phyloP scores from a whole-genome alignment of 2,329 filamentous ascomycete genomes.

The Monosporascus sp. region DNA sequence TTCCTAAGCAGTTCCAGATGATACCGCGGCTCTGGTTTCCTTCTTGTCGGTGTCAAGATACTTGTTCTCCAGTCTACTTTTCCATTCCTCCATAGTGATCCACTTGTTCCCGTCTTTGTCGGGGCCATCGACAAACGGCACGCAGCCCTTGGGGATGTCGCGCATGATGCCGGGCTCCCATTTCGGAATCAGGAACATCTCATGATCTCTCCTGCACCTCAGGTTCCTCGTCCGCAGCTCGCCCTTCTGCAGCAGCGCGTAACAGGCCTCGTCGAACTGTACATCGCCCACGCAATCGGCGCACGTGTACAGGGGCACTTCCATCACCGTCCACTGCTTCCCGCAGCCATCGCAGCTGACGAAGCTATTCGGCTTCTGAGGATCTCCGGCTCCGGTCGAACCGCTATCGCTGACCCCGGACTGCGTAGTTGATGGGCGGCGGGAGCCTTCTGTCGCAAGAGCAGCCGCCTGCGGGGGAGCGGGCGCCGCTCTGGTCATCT shows the following conservation, averaged over 20 bases:
- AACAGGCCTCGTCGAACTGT: conserved; percentile 16
- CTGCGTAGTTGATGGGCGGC: not conserved
- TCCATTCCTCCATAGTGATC: conserved; percentile 23
- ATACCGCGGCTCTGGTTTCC: not conserved
- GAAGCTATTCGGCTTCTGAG: conserved; percentile 15
- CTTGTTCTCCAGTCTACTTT: conserved; percentile 12
- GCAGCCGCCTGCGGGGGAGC: not conserved
- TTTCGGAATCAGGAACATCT: conserved; percentile 16
- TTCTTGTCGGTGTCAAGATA: conserved; percentile 12
- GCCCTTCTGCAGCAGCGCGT: conserved; percentile 12
- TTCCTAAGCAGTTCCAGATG: not conserved
- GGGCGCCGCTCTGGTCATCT: not conserved
- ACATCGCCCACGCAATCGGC: conserved; percentile 20
- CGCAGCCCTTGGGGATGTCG: conserved; percentile 15
- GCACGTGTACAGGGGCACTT: conserved; percentile 19
- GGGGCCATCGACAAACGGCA: conserved; percentile 16
- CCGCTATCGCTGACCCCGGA: not conserved
- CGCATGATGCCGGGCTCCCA: conserved; percentile 15
- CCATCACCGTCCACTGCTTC: conserved; percentile 16
- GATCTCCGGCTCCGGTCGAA: conserved; percentile 1
- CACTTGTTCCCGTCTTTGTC: conserved; percentile 13
- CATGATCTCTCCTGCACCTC: conserved; percentile 18
- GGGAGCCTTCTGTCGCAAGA: not conserved
- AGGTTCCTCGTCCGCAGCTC: conserved; percentile 13
- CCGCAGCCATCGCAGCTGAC: conserved; percentile 21